Evolutionary conservation across 2,329 filamentous ascomycete genomes (phyloP), one percentile per base, ranked within the genome.

Genomic region (Lasiodiplodia sp.): DNA sequence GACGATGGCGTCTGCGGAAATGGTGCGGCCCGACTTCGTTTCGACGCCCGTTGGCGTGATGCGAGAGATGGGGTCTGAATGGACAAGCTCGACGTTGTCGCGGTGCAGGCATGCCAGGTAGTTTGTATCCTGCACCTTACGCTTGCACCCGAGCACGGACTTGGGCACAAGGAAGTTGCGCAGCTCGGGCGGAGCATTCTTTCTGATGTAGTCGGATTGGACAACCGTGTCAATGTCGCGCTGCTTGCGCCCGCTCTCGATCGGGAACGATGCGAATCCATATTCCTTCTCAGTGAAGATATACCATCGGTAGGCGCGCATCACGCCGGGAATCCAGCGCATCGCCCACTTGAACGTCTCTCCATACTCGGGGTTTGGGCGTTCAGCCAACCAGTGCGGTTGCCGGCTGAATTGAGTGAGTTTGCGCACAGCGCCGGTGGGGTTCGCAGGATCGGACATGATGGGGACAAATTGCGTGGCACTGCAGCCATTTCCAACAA

Each of bases 401-500:
- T 86, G 84, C 10, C 83, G 81, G n/a, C 76, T 80, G 70, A 87
- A 86, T 60, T 87, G 84, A 0, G 79, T 82, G 25, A 85, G 75
- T 77, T 79, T 23, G 75, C 78, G 11, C 31, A 34, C 31, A 10
- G 31, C 8, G 8, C 31, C 31, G 8, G 31, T 34, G 31, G 31
- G 31, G 1, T 34, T 34, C 31, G 79, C 82, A 4, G 79, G 75
- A 38, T 75, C 73, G 18, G 79, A 79, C 73, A 84, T 78, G 44
- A 82, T 79, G 3, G 83, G 83, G 1, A 85, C 79, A 51, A 84
- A 83, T 71, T 85, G 83, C 0, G 83, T 84, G 7, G 83, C 83
- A 62, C 79, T 82, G 70, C 82, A 84, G 47, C 83, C 83, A 68
- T 85, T 85, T 21, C 80, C 81, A 44, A 74, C 63, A 6, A 74